These are phyloP conservation scores for Sistotremastrum suecicum DNA, from an alignment of 768 basidiomycete species.

Conservation along the genomic window DNA sequence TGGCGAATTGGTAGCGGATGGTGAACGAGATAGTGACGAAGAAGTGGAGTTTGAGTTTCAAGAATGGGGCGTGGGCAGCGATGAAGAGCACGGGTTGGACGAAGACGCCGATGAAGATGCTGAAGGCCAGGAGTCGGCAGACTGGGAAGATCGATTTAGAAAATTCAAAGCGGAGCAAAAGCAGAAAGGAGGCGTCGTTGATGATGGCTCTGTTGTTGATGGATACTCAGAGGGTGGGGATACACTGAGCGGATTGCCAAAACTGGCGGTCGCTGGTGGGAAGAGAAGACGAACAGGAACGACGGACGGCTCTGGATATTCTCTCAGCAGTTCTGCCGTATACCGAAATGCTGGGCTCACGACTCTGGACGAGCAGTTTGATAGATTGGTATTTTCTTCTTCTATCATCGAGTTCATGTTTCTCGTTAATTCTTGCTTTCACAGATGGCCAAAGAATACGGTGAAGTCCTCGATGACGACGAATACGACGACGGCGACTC, in stretches of 20 bases:
- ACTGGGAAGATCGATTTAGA: constrained; percentile 73
- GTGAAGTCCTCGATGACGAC: constrained; percentile 40
- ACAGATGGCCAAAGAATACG: constrained; percentile 76
- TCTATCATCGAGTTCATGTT: neutral
- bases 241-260: constrained; percentile 63
- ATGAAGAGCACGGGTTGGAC: constrained; percentile 14
- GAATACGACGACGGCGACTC: constrained; percentile 25
- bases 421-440: constrained; percentile 10
- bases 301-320: constrained; percentile 86
- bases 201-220: constrained; percentile 31
- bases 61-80: constrained; percentile 31
- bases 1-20: constrained; percentile 51
- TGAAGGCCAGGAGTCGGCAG: constrained; percentile 21
- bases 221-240: constrained; percentile 58
- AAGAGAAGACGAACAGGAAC: constrained; percentile 54
- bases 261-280: constrained; percentile 67
- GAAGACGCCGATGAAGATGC: constrained; percentile 13
- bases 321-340: constrained; percentile 96
- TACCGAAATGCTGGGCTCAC: constrained; percentile 81
- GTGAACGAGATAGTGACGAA: constrained; percentile 50
- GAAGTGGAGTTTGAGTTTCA: constrained; percentile 52
- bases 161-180: constrained; percentile 52
- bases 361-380: constrained; percentile 85
- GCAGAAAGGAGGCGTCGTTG: constrained; percentile 11
- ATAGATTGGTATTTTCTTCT: constrained; percentile 44